A percentile compares a stretch with the other conserved stretches of the same genome.
Conservation (phyloP, 768 basidiomycete species). For the Candolleomyces eurysporus region DNA sequence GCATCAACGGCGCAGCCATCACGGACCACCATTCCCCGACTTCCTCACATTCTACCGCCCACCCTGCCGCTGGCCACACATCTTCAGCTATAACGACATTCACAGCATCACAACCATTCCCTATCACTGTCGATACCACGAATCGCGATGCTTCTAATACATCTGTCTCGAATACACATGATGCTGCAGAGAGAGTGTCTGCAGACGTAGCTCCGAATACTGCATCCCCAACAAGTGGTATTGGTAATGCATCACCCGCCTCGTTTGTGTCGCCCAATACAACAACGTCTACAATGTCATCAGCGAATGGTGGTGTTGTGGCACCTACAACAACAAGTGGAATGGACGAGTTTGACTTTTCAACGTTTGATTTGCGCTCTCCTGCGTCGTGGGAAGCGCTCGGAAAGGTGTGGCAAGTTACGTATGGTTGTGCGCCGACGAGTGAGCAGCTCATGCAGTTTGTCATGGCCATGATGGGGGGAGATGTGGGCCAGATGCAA, state of each 20-base stretch:
- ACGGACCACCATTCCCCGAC: constrained; percentile 14
- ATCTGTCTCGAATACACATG: constrained; percentile 37
- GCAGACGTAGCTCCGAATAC: constrained; percentile 58
- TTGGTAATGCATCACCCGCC: constrained; percentile 37
- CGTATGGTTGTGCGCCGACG: constrained; percentile 65
- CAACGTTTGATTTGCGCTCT: constrained; percentile 70
- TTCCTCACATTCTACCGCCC: constrained; percentile 17
- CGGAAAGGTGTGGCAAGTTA: constrained; percentile 72
- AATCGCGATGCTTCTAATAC: constrained; percentile 38
- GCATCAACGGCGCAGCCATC: constrained; percentile 26
- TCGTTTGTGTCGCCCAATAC: constrained; percentile 22
- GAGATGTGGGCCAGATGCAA: background rate
- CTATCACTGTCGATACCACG: constrained; percentile 5
- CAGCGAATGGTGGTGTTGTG: background rate
- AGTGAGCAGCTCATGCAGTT: constrained; percentile 79
- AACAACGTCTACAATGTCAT: constrained; percentile 14
- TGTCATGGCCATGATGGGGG: constrained; percentile 39
- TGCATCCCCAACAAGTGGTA: constrained; percentile 37
- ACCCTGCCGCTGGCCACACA: constrained; percentile 14
- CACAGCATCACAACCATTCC: constrained; percentile 15
- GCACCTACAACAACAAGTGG: constrained; percentile 30
- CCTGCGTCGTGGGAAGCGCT: constrained; percentile 80
- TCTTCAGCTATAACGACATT: constrained; percentile 20
- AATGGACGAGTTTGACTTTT: constrained; percentile 67
- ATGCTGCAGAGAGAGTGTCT: constrained; percentile 41